Evolutionary conservation across 179 eudicot genomes (phyloP), one percentile per base, ranked within the genome.

Genomic region (Silene vulgaris): DNA sequence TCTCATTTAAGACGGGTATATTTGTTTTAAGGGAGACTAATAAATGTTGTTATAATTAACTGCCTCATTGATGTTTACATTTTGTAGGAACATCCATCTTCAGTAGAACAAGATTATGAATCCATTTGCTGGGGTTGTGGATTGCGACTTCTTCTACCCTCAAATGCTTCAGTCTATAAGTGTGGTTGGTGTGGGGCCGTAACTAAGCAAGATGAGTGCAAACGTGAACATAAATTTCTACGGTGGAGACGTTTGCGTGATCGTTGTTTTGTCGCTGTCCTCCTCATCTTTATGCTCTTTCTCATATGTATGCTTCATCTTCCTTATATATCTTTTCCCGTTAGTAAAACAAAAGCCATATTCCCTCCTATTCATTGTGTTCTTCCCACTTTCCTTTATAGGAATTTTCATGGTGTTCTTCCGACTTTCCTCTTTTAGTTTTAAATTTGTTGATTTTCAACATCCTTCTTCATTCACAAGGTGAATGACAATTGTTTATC

Each of bases 131-230:
- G 99, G 99, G 99, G 99, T 45, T 96, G 99, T 86, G 99, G 99
- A 66, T 88, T 88, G 76, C 91, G 88, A 68, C 92, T 93, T 80
- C 71, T 88, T 83, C 90, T 96, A 74, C 82, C 97, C 82, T 86
- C 97, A 66, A 82, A 88, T 73, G 91, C 90, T 29, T 89, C 97
- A 61, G 73, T 90, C 75, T 96, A 85, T 84, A 96, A 90, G 84
- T 96, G 99, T 73, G 96, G 92, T 43, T 96, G 99, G 99, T 96
- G 99, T 78, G 99, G 97, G 83, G 97, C 99, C 17, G 85, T 93
- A 81, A 96, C 96, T 62, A 88, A 90, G 75, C 90, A 85, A 74
- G 84, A 93, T 74, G 83, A 83, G 62, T 21, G 66, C 59, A 86
- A 79, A 76, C 59, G 19, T 64, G 85, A 88, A 43, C 72, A 80